A percentile compares a stretch with the other conserved stretches of the same genome.
Conservation (phyloP, 164 flowering plant species). For the Nymphaea colorata region DNA sequence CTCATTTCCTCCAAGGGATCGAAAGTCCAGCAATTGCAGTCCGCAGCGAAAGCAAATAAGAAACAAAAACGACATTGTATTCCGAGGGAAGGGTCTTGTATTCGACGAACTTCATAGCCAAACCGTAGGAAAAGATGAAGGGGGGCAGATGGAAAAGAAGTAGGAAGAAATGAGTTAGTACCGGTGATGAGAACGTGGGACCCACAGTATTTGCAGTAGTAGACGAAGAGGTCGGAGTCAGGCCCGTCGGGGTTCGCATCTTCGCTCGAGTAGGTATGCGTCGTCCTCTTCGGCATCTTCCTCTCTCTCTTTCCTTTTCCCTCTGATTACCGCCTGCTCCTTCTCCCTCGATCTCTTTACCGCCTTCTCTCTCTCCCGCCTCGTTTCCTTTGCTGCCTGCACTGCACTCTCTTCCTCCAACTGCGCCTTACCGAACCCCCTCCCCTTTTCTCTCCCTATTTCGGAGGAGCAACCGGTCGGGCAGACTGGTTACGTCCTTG, state of each 20-base stretch:
- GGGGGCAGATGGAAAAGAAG: constrained; percentile 8
- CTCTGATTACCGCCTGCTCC: not conserved
- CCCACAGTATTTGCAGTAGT: constrained; percentile 91
- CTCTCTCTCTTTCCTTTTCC: constrained; percentile 5
- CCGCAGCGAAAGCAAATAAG: too few relatives aligned
- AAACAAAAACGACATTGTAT: too few relatives aligned
- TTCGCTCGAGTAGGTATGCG: constrained; percentile 98
- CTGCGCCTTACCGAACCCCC: too few relatives aligned
- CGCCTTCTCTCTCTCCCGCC: not conserved
- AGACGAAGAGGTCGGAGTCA: constrained; percentile 92
- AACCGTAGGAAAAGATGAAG: constrained; percentile 1
- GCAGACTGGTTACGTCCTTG: too few relatives aligned
- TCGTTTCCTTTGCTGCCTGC: too few relatives aligned
- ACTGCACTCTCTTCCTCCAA: too few relatives aligned
- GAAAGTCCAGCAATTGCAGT: too few relatives aligned
- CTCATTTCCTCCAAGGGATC: too few relatives aligned
- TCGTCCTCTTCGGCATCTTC: constrained; percentile 93
- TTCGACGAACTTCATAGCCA: not conserved
- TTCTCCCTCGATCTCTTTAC: not conserved
- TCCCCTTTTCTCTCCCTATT: too few relatives aligned
- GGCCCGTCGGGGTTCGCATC: constrained; percentile 92
- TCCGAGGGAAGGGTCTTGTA: too few relatives aligned
- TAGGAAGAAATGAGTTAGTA: constrained; percentile 6
- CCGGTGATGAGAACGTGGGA: constrained; percentile 93
- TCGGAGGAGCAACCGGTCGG: too few relatives aligned